Base-by-base conservation (phyloP, 1,284 basidiomycete genomes). In the Sphagnurus paluster region DNA sequence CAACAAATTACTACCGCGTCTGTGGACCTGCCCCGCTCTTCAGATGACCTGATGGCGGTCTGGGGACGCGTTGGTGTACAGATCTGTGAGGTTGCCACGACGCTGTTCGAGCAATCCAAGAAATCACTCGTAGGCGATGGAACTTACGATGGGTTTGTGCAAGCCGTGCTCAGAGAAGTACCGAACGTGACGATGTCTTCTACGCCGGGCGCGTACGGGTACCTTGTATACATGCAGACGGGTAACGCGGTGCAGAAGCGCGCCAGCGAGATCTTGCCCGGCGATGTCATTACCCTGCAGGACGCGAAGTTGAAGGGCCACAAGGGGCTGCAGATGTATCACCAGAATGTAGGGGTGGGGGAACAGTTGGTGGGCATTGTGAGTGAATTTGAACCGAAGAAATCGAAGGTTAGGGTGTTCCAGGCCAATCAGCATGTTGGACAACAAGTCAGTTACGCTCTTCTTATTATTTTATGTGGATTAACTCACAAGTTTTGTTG, bases 291-390 rank as follows among this genome's bases (percentile, higher is more conserved):
- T 32, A 77, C 82, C 41, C 68, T 95, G 54, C 70, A 76, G 44
- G 88, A 91, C 44, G 90, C 88, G 42, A 86, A 82, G 62, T 74
- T 98, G 58, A 94, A 93, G 63, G 93, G 94, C 0, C 88, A 93
- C 61, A 95, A 93, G 65, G 83, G 85, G 1, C 64, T 96, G 41
- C 79, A 85, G 39, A 72, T 76, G 38, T 95, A 96, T 62, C 76
- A 74, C 48, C 78, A 79, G 72, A 69, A 70, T 61, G 75, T 82
- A 4, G 80, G 84, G 3, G 77, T 75, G 2, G 78, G 75, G n/a
- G 79, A 82, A 46, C 80, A 84, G 3, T 60, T 90, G 7, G 70
- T 90, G 9, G 93, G 84, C 7, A 70, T 97, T 24, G 80, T 96
- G 24, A 75, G 75, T 36, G 93, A 95, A 56, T 88, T 85, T 60